Evolutionary conservation across 169 alveolate species (phyloP), one percentile per base, ranked within the genome.

Genomic region (Eimeria maxima): DNA sequence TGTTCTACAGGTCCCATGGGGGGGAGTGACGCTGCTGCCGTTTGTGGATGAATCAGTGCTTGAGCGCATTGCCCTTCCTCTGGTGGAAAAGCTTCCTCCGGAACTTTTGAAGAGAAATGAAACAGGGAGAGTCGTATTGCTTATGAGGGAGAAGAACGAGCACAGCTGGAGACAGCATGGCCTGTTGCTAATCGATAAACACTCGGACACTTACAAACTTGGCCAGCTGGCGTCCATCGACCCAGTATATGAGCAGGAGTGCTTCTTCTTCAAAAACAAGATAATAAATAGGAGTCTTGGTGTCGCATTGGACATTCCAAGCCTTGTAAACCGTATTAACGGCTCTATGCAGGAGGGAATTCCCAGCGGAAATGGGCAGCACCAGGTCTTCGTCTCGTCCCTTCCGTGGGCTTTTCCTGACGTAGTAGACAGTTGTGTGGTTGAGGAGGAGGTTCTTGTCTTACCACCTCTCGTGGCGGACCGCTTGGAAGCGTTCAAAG

Each of bases 21-120:
- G 98, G 29, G 98, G 98, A 47, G 97, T 96, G 87, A 95, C 98
- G n/a, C 81, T 97, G 93, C 96, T 97, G 60, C 98, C 98, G 22
- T 97, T 97, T 74, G 96, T 97, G 76, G 97, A 97, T 50, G 97
- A 96, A 50, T 55, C 27, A 4, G 69, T 80, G 53, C 90, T 97
- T 53, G 93, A 88, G 81, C 47, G 55, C 50, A 45, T 45, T 57
- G 95, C 50, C 18, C 27, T 55, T 4, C 95, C 95, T 16, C 44
- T 73, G 42, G 38, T 86, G 55, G 42, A 45, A 63, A 78, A 50
- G 67, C 73, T 95, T 6, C 71, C 95, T 11, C 91, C 57, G 1
- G 92, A 67, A n/a, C 92, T 86, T 86, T 42, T n/a, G 63, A 42
- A 22, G 76, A 69, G 96, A n/a, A 95, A 95, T 69, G 67, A 27